Evolutionary conservation across 148 eudicot species (phyloP), one percentile per base, ranked within the genome.

Genomic region (Bassia scoparia): DNA sequence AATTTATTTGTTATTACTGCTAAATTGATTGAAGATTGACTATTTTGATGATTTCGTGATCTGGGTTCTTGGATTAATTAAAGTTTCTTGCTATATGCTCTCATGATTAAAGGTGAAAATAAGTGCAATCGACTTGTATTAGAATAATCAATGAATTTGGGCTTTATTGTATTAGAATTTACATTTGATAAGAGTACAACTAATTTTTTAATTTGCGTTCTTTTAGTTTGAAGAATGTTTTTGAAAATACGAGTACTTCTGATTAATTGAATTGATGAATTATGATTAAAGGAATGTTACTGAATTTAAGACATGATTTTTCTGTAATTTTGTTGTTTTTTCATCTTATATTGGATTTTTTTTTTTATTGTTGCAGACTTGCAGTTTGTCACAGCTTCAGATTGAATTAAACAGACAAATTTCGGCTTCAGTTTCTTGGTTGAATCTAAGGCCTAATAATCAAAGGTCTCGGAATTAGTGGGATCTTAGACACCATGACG

Each of bases 401-500:
- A 26, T 10, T 56, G 18, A 26, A 16, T 7, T 27, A 56, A 27
- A 10, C 12, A 24, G 33, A 56, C 7, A 30, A 56, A 26, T 24
- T 6, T 24, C 11, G 73, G 20, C 34, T 38, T 14, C 48, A 65
- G 30, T 52, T 43, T 20, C n/a, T n/a, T 12, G 21, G 3, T 64
- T 56, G 18, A 12, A 9, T 14, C 0, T 54, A n/a, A 24, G n/a
- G n/a, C n/a, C n/a, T n/a, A n/a, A n/a, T n/a, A 23, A 5, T 35
- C 18, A 12, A 35, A 33, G 43, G 44, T 10, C 66, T 11, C 21
- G 44, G 44, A 9, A 41, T 41, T 12, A 41, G 44, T 41, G 11
- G 9, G 44, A 30, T 59, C 9, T 68, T 26, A 11, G n/a, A 54
- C 21, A 77, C 7, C 15, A 78, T 78, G 81, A 31, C 74, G 21